Base-by-base conservation (phyloP, 352 stramenopile genomes). In the Pythium grandisporangium region DNA sequence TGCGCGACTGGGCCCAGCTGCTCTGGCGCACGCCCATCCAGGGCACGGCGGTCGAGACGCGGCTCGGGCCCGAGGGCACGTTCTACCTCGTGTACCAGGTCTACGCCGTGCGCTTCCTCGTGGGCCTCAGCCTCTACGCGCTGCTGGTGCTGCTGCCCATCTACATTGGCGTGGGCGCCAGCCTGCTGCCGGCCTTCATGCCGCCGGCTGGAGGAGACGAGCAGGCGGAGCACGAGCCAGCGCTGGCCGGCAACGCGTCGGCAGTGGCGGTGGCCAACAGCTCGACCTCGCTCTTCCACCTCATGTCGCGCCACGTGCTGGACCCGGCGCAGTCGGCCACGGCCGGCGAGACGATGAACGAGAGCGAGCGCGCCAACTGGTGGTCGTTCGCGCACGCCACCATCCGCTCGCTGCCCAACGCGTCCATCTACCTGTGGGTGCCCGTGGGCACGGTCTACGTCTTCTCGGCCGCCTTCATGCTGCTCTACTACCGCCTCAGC, bases 41-140 rank as follows among this genome's bases (percentile, higher is more conserved):
- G 27, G 62, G 66, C 60, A 77, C 76, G 30, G 61, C 72, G 29
- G 58, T 90, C 17, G 76, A 90, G 61, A 52, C 43, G 21, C 50
- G 56, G 33, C 61, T 93, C 12, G 79, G 79, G 0, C 76, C 78
- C 19, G 79, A 93, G 46, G 73, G 72, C 30, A 83, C 79, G 5
- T 93, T 90, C 53, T 93, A 93, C 49, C 49, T 93, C 45, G 58
- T 89, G 21, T 93, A 85, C 48, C 71, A 90, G 48, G 55, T 85
- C 34, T 93, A 93, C 64, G 70, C 73, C 14, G 62, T 66, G 33
- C 67, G 67, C 25, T 63, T 90, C 13, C 50, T 93, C 29, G 59
- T 64, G 2, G 66, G 48, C 11, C 63, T 93, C 27, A 86, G 65
- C 30, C 48, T 67, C 21, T 74, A 82, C 43, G 79, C 79, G 5